Conservation (phyloP, 1,284 basidiomycete genomes). For the Apiotrichum porosum region DNA sequence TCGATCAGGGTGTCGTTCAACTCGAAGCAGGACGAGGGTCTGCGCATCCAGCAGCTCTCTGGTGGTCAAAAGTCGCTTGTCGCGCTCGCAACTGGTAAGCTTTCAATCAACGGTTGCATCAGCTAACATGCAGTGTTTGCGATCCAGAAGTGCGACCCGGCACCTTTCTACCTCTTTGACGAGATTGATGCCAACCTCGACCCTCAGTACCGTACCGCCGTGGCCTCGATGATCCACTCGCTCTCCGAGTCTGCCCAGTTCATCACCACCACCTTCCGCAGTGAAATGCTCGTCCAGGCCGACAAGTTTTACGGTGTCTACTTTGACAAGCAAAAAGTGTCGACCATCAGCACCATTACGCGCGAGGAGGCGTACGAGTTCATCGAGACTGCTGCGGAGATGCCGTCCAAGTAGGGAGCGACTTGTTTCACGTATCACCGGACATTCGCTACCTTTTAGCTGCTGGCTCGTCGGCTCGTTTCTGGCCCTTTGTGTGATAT, state of each 20-base stretch:
- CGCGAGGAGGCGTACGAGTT: conserved; percentile 45
- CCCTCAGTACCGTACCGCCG: conserved; percentile 93
- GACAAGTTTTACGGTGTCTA: conserved; percentile 99
- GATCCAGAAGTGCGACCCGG: conserved; percentile 98
- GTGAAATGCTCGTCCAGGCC: conserved; percentile 78
- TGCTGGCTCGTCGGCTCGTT: too few relatives aligned
- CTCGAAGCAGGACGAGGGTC: conserved; percentile 91
- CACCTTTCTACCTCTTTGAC: conserved; percentile 99
- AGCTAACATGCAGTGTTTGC: conserved; percentile 70
- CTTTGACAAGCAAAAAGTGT: conserved; percentile 92
- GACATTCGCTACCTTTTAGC: too few relatives aligned
- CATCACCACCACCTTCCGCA: conserved; percentile 97
- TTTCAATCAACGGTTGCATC: too few relatives aligned
- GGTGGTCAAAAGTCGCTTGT: conserved; percentile 98
- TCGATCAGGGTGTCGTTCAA: conserved; percentile 99
- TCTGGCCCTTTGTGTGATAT: too few relatives aligned
- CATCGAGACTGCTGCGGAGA: conserved; percentile 18
- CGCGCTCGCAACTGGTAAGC: conserved; percentile 79
- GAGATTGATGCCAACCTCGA: conserved; percentile 99
- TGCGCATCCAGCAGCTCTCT: conserved; percentile 92
- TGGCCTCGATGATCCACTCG: conserved; percentile 96
- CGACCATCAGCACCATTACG: conserved; percentile 49
- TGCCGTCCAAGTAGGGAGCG: neutral
- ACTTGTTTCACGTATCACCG: too few relatives aligned
- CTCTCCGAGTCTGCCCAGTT: conserved; percentile 86